A percentile compares a stretch with the other conserved stretches of the same genome.
Conservation (phyloP, 768 basidiomycete species). For the Trametes elegans region DNA sequence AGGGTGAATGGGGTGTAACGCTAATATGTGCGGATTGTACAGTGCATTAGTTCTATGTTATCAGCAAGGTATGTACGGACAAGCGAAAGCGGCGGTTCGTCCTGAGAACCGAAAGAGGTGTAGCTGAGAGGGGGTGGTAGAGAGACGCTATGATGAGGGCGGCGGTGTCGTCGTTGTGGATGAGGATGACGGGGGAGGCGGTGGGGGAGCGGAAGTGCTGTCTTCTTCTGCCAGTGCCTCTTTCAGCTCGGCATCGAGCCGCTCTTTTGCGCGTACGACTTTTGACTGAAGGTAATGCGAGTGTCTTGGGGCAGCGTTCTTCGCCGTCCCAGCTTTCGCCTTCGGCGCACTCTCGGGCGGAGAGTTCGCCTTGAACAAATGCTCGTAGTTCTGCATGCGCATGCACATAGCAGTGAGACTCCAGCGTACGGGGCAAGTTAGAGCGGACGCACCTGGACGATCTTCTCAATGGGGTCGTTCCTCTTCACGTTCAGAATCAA, state of each 20-base stretch:
- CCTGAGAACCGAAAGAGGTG: background rate
- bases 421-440: background rate
- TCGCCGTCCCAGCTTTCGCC: slow-evolving; percentile 39
- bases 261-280: slow-evolving; percentile 90
- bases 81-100: background rate
- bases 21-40: slow-evolving; percentile 18
- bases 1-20: slow-evolving; percentile 15
- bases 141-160: slow-evolving; percentile 10
- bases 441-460: slow-evolving; percentile 57
- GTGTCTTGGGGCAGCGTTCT: slow-evolving; percentile 44
- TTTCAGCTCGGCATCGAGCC: slow-evolving; percentile 85
- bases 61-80: slow-evolving; percentile 16
- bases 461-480: slow-evolving; percentile 61
- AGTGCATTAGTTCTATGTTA: slow-evolving; percentile 20
- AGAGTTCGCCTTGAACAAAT: slow-evolving; percentile 87
- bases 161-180: slow-evolving; percentile 8
- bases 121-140: background rate
- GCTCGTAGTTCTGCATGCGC: slow-evolving; percentile 78
- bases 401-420: background rate
- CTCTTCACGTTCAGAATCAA: slow-evolving; percentile 87
- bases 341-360: slow-evolving; percentile 53
- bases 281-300: slow-evolving; percentile 97
- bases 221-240: slow-evolving; percentile 17
- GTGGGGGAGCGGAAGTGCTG: background rate
- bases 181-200: background rate